These are phyloP conservation scores for Microcyclosporella mali DNA, from an alignment of 2,329 filamentous ascomycete genomes.

Conservation along the genomic window DNA sequence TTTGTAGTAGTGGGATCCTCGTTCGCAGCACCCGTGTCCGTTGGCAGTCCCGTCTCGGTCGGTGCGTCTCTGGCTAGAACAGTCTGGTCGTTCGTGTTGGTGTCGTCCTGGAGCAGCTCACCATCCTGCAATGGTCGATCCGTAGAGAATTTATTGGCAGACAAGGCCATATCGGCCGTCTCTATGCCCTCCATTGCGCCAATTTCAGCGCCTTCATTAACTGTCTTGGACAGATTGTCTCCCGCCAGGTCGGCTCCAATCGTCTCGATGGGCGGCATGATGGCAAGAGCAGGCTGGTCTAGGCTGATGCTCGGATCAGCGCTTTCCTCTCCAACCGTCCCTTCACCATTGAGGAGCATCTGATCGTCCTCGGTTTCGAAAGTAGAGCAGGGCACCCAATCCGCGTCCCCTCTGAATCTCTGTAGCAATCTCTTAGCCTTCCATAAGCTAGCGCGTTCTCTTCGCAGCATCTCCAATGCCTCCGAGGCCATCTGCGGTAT, in stretches of 20 bases:
- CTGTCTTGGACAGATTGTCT: slow-evolving; percentile 8
- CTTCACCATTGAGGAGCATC: slow-evolving; percentile 26
- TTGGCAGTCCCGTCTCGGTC: neutral
- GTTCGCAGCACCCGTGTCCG: slow-evolving; percentile 5
- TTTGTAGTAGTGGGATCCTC: slow-evolving; percentile 1
- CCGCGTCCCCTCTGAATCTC: slow-evolving; percentile 67
- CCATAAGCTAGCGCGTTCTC: slow-evolving; percentile 67
- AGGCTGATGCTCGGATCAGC: slow-evolving; percentile 19
- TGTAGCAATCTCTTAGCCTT: slow-evolving; percentile 68
- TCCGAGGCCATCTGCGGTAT: slow-evolving; percentile 65
- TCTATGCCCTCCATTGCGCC: slow-evolving; percentile 27
- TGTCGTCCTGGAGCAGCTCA: no score
- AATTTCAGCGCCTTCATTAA: slow-evolving; percentile 1
- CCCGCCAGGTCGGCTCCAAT: no score
- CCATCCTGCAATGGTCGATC: no score
- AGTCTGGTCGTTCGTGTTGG: no score
- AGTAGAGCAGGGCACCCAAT: slow-evolving; percentile 53
- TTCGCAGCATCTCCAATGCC: slow-evolving; percentile 64
- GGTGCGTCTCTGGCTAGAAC: neutral
- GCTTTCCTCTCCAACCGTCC: slow-evolving; percentile 12
- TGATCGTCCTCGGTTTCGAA: slow-evolving; percentile 48
- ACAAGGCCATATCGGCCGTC: slow-evolving; percentile 1
- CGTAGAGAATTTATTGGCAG: neutral
- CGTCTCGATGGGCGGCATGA: slow-evolving; percentile 3
- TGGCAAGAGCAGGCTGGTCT: slow-evolving; percentile 12